A percentile compares a stretch with the other conserved stretches of the same genome.
Evolutionary conservation across 805 yeast genomes (phyloP).

Genomic region (Candida ficus): DNA sequence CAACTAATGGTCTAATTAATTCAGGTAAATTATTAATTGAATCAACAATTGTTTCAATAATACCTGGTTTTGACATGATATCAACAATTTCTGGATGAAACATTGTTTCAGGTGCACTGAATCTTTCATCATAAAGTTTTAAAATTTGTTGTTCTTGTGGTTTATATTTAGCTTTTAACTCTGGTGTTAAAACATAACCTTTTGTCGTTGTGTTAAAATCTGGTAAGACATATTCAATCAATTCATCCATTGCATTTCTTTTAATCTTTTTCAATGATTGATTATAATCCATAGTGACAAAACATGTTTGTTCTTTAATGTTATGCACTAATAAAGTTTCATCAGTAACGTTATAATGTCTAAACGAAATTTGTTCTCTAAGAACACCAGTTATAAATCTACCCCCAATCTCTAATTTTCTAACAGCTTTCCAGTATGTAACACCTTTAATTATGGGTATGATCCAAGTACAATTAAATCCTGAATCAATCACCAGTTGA

Average conservation of each 20-base stretch:
- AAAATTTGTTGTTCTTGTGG: conserved; percentile 59
- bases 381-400: conserved; percentile 74
- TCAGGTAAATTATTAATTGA: conserved; percentile 69
- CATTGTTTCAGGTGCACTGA: conserved; percentile 78
- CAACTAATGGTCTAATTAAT: conserved; percentile 64
- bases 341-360: conserved; percentile 91
- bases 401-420: conserved; percentile 84
- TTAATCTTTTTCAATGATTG: conserved; percentile 38
- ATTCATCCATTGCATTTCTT: conserved; percentile 24
- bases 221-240: conserved; percentile 77
- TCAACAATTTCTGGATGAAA: conserved; percentile 84
- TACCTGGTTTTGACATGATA: conserved; percentile 68
- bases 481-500: conserved; percentile 79
- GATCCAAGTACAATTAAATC: conserved; percentile 83
- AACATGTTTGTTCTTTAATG: conserved; percentile 75
- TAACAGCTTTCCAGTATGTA: conserved; percentile 71
- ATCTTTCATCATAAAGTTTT: conserved; percentile 74
- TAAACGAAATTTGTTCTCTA: conserved; percentile 78
- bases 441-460: conserved; percentile 79
- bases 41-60: conserved; percentile 65
- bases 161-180: conserved; percentile 22
- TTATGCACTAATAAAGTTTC: conserved; percentile 81
- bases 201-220: conserved; percentile 75
- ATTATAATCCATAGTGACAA: conserved; percentile 57
- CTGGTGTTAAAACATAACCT: conserved; percentile 57